Percentiles rank a stretch among this genome's conserved stretches.
Conservation (phyloP, 2,329 filamentous ascomycete species). For the Trichoderma hamatum region DNA sequence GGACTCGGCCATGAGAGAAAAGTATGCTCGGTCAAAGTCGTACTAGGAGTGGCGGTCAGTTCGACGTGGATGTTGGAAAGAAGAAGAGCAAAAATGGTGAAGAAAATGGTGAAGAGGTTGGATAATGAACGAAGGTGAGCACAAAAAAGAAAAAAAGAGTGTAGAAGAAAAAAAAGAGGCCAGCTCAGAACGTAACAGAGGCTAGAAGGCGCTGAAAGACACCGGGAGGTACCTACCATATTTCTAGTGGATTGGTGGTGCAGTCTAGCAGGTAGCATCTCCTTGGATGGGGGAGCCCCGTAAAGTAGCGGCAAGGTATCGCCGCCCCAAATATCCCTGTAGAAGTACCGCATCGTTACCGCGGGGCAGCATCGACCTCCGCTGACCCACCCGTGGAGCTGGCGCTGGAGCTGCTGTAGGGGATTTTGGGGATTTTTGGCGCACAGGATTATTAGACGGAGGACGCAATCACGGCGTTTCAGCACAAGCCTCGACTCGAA, state of each 20-base stretch:
- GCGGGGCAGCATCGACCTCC: conserved; percentile 8
- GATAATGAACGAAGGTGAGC: background rate
- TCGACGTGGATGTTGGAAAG: background rate
- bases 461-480: conserved; percentile 10
- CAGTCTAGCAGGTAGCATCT: conserved; percentile 23
- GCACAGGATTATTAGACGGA: background rate
- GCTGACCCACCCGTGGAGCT: conserved; percentile 2
- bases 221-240: conserved; percentile 19
- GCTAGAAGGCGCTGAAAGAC: background rate
- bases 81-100: background rate
- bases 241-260: conserved; percentile 26
- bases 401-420: conserved; percentile 6
- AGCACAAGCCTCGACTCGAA: conserved; percentile 11
- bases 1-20: conserved; percentile 42
- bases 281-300: conserved; percentile 4
- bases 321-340: conserved; percentile 8
- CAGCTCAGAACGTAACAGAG: conserved; percentile 1
- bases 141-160: background rate
- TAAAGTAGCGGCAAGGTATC: conserved; percentile 23
- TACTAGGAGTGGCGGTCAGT: conserved; percentile 9
- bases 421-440: too few species aligned
- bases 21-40: conserved; percentile 29
- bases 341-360: conserved; percentile 17
- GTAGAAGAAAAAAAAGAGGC: conserved; percentile 9
- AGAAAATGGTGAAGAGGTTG: background rate